Percentiles rank a stretch among this genome's conserved stretches.
phyloP scores from a whole-genome alignment of 768 basidiomycete genomes.

The Xerocomellus dryophilus region DNA sequence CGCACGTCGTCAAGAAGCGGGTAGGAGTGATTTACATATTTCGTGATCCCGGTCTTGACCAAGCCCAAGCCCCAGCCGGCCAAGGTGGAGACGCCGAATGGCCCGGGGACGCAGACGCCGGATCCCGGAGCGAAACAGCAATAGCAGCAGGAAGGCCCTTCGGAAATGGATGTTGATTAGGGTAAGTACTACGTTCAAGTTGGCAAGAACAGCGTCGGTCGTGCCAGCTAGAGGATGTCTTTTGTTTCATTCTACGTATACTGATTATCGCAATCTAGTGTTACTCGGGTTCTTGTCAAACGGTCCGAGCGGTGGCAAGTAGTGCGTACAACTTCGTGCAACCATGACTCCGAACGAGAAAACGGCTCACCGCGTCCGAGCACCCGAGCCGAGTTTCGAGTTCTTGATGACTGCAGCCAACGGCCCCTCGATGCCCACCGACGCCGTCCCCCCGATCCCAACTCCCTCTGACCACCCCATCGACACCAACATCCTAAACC shows the following conservation, averaged over 20 bases:
- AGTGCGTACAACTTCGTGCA: too few relatives aligned
- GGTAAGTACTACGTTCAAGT: too few relatives aligned
- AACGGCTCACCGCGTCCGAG: slow-evolving; percentile 31
- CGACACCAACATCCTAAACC: slow-evolving; percentile 79
- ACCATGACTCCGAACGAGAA: too few relatives aligned
- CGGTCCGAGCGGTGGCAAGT: too few relatives aligned
- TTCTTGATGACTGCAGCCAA: slow-evolving; percentile 83
- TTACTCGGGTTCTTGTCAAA: neutral
- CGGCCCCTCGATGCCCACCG: slow-evolving; percentile 68
- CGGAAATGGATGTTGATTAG: slow-evolving; percentile 86
- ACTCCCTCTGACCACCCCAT: slow-evolving; percentile 94
- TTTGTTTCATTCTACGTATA: neutral
- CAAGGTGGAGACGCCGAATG: slow-evolving; percentile 48
- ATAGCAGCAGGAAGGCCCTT: slow-evolving; percentile 31
- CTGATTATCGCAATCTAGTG: neutral
- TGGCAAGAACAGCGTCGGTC: too few relatives aligned
- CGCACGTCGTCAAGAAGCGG: slow-evolving; percentile 84
- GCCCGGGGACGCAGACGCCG: slow-evolving; percentile 48
- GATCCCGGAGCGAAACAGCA: slow-evolving; percentile 39
- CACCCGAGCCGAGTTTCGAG: slow-evolving; percentile 82
- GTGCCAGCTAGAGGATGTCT: neutral
- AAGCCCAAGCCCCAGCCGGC: slow-evolving; percentile 88
- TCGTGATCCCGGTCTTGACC: slow-evolving; percentile 85
- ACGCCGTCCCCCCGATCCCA: slow-evolving; percentile 58
- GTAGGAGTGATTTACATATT: slow-evolving; percentile 93